Evolutionary conservation across 192 early-diverging fungal species (phyloP).

Genomic region (Backusella tarrabulga): DNA sequence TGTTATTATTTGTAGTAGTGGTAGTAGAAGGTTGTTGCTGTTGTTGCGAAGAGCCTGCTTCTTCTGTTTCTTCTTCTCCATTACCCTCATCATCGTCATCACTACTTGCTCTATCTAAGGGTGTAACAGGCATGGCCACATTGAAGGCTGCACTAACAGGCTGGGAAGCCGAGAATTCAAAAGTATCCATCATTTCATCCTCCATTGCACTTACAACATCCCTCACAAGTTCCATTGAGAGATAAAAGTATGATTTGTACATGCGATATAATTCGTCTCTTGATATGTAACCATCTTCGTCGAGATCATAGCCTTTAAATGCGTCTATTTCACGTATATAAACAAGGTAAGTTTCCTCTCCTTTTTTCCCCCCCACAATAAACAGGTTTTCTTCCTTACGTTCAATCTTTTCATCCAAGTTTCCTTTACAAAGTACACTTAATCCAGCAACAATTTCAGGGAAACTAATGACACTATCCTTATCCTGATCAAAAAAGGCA

Average conservation of each 20-base stretch:
- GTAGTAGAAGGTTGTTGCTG: not conserved
- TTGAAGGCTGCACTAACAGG: slow-evolving; percentile 91
- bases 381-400: slow-evolving; percentile 47
- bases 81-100: slow-evolving; percentile 15
- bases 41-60: not conserved
- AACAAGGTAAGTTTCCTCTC: not conserved
- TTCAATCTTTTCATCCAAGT: slow-evolving; percentile 85
- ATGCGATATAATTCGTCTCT: slow-evolving; percentile 82
- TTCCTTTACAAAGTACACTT: slow-evolving; percentile 81
- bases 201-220: slow-evolving; percentile 90
- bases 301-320: slow-evolving; percentile 91
- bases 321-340: slow-evolving; percentile 49
- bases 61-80: not conserved
- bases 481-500: slow-evolving; percentile 85
- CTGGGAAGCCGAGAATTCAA: slow-evolving; percentile 76
- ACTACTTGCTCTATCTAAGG: slow-evolving; percentile 26
- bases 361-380: not conserved
- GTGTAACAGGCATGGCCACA: slow-evolving; percentile 66
- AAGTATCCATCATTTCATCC: slow-evolving; percentile 81
- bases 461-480: slow-evolving; percentile 76
- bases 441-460: slow-evolving; percentile 82
- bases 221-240: slow-evolving; percentile 85
- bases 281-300: slow-evolving; percentile 82
- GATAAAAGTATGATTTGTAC: slow-evolving; percentile 91
- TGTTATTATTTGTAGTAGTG: not conserved